These are phyloP conservation scores for Corchorus olitorius DNA, from an alignment of 345 rosid genomes.

Conservation along the genomic window DNA sequence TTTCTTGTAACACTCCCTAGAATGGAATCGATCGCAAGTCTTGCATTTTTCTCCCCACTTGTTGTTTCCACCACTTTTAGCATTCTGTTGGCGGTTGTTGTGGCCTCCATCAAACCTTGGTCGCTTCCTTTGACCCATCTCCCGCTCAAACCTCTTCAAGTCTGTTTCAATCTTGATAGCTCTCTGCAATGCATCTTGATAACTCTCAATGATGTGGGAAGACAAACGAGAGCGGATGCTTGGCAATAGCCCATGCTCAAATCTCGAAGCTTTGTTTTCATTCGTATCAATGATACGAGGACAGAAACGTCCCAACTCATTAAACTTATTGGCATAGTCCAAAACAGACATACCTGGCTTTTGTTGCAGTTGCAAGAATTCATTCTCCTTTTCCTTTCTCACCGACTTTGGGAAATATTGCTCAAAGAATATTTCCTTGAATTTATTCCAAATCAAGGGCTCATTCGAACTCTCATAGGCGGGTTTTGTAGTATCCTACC, in stretches of 20 bases:
- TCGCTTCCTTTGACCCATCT: not conserved
- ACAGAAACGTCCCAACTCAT: not conserved
- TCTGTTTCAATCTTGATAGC: not conserved
- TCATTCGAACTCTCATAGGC: not conserved
- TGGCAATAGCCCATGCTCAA: not conserved
- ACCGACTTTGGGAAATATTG: not conserved
- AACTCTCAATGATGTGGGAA: not conserved
- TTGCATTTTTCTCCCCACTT: not conserved
- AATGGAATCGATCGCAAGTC: not conserved
- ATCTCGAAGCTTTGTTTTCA: not conserved
- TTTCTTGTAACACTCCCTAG: not conserved
- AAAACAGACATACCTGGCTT: not conserved
- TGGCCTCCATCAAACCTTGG: not conserved
- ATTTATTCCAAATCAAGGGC: not conserved
- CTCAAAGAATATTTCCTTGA: not conserved
- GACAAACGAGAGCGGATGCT: not conserved
- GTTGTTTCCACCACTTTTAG: not conserved
- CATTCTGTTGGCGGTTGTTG: not conserved
- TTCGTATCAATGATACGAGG: not conserved
- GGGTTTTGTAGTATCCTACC: not conserved
- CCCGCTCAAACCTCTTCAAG: not conserved
- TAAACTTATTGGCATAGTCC: not conserved
- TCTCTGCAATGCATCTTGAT: not conserved
- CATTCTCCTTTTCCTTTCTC: not conserved
- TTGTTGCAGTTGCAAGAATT: not conserved